A percentile compares a stretch with the other conserved stretches of the same genome.
Evolutionary conservation across 495 filamentous ascomycete species (phyloP).

Genomic region (Penicillium angulare): DNA sequence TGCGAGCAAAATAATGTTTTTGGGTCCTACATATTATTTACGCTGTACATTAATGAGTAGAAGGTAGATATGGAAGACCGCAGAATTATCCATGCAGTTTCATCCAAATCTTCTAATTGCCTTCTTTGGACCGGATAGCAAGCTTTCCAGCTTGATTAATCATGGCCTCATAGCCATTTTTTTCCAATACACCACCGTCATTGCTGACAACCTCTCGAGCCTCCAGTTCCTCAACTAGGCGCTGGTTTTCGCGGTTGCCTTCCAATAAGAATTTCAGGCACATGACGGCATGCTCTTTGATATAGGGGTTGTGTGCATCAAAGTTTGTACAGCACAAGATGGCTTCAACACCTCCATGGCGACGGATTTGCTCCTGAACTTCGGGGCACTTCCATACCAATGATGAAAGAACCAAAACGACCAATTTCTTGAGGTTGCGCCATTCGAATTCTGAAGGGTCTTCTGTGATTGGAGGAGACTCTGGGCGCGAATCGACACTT

Average conservation of each 20-base stretch:
- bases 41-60: too few relatives aligned
- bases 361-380: conserved; percentile 82
- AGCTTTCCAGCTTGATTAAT: conserved; percentile 53
- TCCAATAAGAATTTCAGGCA: conserved; percentile 87
- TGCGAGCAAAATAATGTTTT: too few relatives aligned
- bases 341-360: conserved; percentile 75
- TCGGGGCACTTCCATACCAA: conserved; percentile 75
- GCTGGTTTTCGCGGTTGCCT: conserved; percentile 75
- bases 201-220: conserved; percentile 49
- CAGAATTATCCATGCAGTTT: too few relatives aligned
- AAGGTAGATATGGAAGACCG: too few relatives aligned
- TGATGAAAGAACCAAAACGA: conserved; percentile 81
- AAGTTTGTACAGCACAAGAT: conserved; percentile 84
- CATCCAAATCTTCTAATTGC: not conserved
- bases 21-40: too few relatives aligned
- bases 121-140: conserved; percentile 26
- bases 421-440: conserved; percentile 88
- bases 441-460: conserved; percentile 88
- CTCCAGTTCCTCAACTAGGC: conserved; percentile 67
- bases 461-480: conserved; percentile 66
- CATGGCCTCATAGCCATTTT: conserved; percentile 52
- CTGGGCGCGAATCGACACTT: conserved; percentile 46
- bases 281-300: conserved; percentile 87
- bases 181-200: conserved; percentile 47
- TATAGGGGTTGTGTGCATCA: conserved; percentile 86